Base-by-base conservation (phyloP, 768 basidiomycete genomes). In the Leccinum disarticulatum region DNA sequence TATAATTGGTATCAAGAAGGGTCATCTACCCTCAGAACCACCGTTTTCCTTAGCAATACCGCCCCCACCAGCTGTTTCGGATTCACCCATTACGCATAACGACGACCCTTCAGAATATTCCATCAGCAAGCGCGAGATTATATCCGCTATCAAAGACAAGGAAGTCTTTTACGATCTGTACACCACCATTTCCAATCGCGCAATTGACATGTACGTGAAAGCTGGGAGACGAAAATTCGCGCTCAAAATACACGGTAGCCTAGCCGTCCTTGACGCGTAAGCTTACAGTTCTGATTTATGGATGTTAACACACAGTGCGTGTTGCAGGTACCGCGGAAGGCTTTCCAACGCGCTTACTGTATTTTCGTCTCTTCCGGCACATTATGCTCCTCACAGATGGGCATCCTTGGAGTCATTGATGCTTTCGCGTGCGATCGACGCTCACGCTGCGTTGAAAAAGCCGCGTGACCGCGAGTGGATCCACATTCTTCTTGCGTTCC, bases 181-280 rank as follows among this genome's bases (percentile, higher is more conserved):
- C 71, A 76, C 87, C 22, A 76, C 74, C 14, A 74, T 86, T 47
- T 92, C 91, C 3, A 91, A 94, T 66, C 86, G 87, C 55, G 87
- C 93, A 6, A 90, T 97, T 57, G 90, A 93, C 51, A 81, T 88
- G 62, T 97, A 93, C 66, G 87, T 85, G 53, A 87, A 84, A 63
- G 88, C 89, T n/a, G 89, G 87, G 17, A 84, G 95, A 48, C 81
- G 87, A 52, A 90, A 96, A 67, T 92, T 90, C 68, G 94, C 93
- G 10, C 76, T 95, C 36, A 90, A 89, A 65, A 74, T 98, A 52
- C 91, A 95, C 61, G 92, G 91, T 2, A 87, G 83, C 66, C 78
- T 98, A 15, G 96, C 95, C 3, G 91, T 90, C 15, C 81, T 98
- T 38, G 95, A 98, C 64, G 73, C 88, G 96, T 98, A 77, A 63